phyloP scores from a whole-genome alignment of 2,329 filamentous ascomycete species.

The Lecanicillium sp. region DNA sequence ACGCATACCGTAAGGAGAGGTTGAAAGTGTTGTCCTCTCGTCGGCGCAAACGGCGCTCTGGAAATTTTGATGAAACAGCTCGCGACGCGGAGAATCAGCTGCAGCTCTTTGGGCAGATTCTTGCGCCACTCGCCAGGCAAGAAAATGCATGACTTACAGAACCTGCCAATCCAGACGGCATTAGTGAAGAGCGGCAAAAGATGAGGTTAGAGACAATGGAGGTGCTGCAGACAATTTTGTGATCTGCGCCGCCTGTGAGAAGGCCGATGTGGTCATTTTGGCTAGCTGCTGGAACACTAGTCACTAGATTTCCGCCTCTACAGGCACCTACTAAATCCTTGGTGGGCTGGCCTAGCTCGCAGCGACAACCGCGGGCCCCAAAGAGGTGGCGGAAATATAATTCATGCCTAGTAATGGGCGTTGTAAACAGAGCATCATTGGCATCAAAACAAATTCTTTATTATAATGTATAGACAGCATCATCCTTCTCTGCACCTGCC shows the following conservation, averaged over 20 bases:
- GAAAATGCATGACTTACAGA: background rate
- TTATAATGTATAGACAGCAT: too few species aligned
- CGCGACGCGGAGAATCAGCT: conserved; percentile 1
- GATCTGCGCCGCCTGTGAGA: background rate
- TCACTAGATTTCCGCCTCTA: too few species aligned
- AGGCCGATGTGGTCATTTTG: too few species aligned
- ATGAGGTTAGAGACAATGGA: conserved; percentile 1
- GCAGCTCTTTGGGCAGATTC: conserved; percentile 1
- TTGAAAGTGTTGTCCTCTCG: conserved; percentile 1
- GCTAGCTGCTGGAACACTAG: too few species aligned
- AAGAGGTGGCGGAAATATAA: too few species aligned
- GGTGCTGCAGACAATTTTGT: conserved; percentile 1
- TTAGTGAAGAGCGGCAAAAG: background rate
- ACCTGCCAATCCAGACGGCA: background rate
- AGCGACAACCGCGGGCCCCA: too few species aligned
- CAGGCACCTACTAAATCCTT: too few species aligned
- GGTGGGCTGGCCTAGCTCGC: too few species aligned
- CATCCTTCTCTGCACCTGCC: too few species aligned
- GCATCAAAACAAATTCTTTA: too few species aligned
- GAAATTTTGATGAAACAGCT: conserved; percentile 1
- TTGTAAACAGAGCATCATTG: too few species aligned
- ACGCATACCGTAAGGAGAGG: conserved; percentile 5
- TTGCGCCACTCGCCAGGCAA: conserved; percentile 1
- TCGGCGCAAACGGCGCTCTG: background rate
- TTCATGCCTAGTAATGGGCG: too few species aligned